phyloP scores from a whole-genome alignment of 805 yeast genomes.

The Candida adriatica region DNA sequence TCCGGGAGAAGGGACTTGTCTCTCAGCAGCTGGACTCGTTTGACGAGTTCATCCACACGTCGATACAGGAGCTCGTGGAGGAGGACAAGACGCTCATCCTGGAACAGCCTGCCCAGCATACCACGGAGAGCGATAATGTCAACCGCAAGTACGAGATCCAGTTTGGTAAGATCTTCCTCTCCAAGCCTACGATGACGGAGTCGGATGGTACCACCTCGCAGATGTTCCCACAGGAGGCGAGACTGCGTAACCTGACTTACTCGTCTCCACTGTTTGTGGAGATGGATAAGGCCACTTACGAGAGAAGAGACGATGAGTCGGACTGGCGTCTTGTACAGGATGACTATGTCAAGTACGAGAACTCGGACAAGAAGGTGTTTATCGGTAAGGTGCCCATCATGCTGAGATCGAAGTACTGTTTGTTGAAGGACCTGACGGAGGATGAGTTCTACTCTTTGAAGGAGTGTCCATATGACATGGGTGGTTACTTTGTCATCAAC shows the following conservation, averaged over 20 bases:
- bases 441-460: slow-evolving; percentile 91
- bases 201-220: slow-evolving; percentile 99
- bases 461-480: slow-evolving; percentile 99
- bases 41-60: slow-evolving; percentile 94
- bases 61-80: slow-evolving; percentile 93
- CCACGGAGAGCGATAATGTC: slow-evolving; percentile 81
- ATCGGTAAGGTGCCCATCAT: slow-evolving; percentile 97
- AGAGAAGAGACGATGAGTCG: slow-evolving; percentile 69
- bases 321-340: slow-evolving; percentile 55
- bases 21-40: slow-evolving; percentile 98
- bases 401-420: slow-evolving; percentile 95
- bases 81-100: slow-evolving; percentile 91
- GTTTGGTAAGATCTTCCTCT: slow-evolving; percentile 95
- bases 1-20: slow-evolving; percentile 93
- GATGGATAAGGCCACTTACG: slow-evolving; percentile 84
- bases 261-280: slow-evolving; percentile 95
- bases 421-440: slow-evolving; percentile 82
- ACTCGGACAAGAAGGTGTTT: slow-evolving; percentile 67
- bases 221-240: slow-evolving; percentile 96
- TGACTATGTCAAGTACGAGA: slow-evolving; percentile 49
- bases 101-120: slow-evolving; percentile 98
- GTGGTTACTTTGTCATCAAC: slow-evolving; percentile 96
- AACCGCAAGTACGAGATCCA: slow-evolving; percentile 91
- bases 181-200: slow-evolving; percentile 97
- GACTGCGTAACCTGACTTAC: slow-evolving; percentile 91